Conservation (phyloP, 1,139 yeast species). For the Wickerhamomyces sp. region DNA sequence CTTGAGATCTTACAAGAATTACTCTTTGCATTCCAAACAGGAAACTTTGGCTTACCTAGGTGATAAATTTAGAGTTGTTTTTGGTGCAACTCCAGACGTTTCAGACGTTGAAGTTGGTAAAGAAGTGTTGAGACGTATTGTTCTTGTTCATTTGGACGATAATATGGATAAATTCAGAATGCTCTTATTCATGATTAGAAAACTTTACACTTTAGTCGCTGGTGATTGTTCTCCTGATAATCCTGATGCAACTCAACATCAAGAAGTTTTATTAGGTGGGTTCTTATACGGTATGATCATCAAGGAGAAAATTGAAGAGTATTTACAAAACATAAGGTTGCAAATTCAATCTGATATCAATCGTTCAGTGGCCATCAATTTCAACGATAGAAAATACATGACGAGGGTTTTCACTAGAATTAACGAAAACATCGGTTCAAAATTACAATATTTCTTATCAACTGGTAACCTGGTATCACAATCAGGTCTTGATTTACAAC, state of each 20-base stretch:
- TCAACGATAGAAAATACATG: constrained; percentile 79
- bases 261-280: constrained; percentile 93
- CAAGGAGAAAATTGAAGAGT: constrained; percentile 95
- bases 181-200: constrained; percentile 91
- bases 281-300: constrained; percentile 94
- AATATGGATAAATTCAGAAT: constrained; percentile 77
- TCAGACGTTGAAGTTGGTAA: constrained; percentile 89
- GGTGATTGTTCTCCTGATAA: constrained; percentile 97
- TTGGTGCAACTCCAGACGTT: constrained; percentile 83
- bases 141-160: constrained; percentile 77
- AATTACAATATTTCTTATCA: constrained; percentile 87
- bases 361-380: constrained; percentile 79
- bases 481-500: constrained; percentile 96
- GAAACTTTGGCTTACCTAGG: constrained; percentile 93
- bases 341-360: constrained; percentile 79
- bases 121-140: constrained; percentile 77
- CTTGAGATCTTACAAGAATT: constrained; percentile 79
- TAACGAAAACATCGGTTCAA: constrained; percentile 92
- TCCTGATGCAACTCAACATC: constrained; percentile 99
- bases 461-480: constrained; percentile 97
- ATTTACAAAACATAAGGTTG: constrained; percentile 62
- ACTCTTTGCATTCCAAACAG: constrained; percentile 71
- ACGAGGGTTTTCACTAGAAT: constrained; percentile 71
- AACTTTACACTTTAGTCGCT: constrained; percentile 88
- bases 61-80: constrained; percentile 90